phyloP scores from a whole-genome alignment of 2,329 filamentous ascomycete species.

The Hypoxylon sp. region DNA sequence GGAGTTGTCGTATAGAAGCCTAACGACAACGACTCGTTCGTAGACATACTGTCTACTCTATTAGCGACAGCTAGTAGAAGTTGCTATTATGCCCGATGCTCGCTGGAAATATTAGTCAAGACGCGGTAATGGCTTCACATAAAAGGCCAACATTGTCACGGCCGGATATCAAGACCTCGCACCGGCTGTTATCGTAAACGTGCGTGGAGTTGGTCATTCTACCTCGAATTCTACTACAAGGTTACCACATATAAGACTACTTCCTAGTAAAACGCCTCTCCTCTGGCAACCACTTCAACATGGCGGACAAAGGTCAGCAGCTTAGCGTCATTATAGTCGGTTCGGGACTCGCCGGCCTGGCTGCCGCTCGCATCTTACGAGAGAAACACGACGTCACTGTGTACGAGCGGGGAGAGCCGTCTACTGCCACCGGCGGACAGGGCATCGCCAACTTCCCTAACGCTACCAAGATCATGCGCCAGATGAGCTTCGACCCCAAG shows the following conservation, averaged over 20 bases:
- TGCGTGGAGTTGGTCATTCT: not conserved
- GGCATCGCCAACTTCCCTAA: constrained; percentile 38
- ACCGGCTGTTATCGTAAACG: not conserved
- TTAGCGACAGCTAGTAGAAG: not conserved
- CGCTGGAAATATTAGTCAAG: not conserved
- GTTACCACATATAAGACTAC: not conserved
- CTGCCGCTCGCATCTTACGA: constrained; percentile 37
- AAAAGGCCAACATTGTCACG: not conserved
- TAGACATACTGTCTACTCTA: constrained; percentile 1
- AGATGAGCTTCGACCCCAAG: constrained; percentile 33
- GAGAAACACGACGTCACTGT: constrained; percentile 37
- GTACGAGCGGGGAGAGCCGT: constrained; percentile 37
- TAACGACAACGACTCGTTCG: constrained; percentile 9
- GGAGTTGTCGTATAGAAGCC: constrained; percentile 3
- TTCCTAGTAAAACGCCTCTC: not conserved
- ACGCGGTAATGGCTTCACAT: not conserved
- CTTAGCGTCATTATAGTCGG: constrained; percentile 37
- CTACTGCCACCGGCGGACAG: constrained; percentile 33
- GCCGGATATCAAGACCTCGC: not conserved
- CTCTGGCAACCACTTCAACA: constrained; percentile 6
- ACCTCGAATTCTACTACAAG: not conserved
- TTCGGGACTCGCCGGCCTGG: constrained; percentile 37
- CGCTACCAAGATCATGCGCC: constrained; percentile 33
- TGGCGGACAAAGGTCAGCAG: constrained; percentile 18
- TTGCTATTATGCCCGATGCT: constrained; percentile 1